Evolutionary conservation across 169 alveolate species (phyloP), one percentile per base, ranked within the genome.

Genomic region (Cryptosporidium bovis): DNA sequence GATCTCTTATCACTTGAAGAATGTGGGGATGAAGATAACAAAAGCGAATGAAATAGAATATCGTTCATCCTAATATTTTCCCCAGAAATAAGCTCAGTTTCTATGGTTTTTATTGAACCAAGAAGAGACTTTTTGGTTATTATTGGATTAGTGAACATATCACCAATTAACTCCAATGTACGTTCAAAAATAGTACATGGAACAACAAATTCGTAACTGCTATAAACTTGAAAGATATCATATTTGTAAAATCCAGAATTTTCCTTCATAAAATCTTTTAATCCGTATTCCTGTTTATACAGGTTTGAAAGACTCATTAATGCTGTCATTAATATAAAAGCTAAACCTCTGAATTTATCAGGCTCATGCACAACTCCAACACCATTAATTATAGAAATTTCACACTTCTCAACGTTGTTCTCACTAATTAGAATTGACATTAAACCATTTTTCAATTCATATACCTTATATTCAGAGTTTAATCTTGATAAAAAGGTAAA

Each of bases 351-450:
- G 10, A 69, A n/a, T 24, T 69, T 53, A 0, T 18, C 0, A 10
- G 83, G 83, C 4, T 69, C 83, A 15, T 55, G 53, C 0, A 56
- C n/a, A 18, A 31, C 31, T 3, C 83, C 83, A 12, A 69, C 83
- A 6, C 31, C 15, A 33, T 53, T 69, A 3, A 69, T 12, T 12
- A 69, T n/a, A 0, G 83, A 69, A 16, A 55, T 20, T 46, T 53
- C 66, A 20, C 66, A 69, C 20, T 55, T 18, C 0, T 51, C 66
- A 24, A 69, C 6, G 15, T 36, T 34, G 1, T 60, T 60, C 36
- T 18, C 55, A 1, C 67, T 51, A 33, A 20, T 69, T 16, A 69
- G 51, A 33, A 69, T 51, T 27, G 51, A 55, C 16, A 13, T 51
- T 0, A 69, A n/a, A 2, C 56, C 44, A 64, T 69, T 69, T 10